Evolutionary conservation across 352 stramenopile species (phyloP), one percentile per base, ranked within the genome.

Genomic region (Globisporangium irregulare): DNA sequence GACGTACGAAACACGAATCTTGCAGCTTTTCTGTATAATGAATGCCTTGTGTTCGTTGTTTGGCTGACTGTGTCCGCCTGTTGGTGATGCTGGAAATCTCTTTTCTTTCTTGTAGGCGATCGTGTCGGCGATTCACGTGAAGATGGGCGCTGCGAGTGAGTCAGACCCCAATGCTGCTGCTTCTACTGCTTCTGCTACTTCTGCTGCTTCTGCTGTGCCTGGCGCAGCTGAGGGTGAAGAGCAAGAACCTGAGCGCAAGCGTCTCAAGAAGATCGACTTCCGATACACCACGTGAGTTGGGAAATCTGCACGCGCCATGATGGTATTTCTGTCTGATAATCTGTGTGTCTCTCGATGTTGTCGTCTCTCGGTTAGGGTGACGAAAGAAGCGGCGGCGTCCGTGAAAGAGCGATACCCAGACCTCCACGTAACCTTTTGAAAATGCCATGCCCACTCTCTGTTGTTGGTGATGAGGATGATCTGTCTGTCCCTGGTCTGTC

Each of bases 191-290:
- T 41, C 27, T 7, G 69, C 68, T 59, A 41, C 68, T 59, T 41
- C 3, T 32, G 53, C 41, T 34, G 55, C 68, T 59, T 34, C 27
- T 8, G 69, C 68, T 59, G 48, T 24, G 3, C 22, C 59, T 15
- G 57, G 25, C 51, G 24, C 53, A 22, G 15, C 38, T 27, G 67
- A 73, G 4, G 75, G 27, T 9, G 77, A 82, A 14, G 86, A 81
- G 43, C 73, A 78, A 20, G 84, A 90, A 50, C 89, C 86, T 0
- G 85, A 92, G 67, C 82, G 83, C 36, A 97, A 97, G 75, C 82
- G 85, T 6, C 81, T 97, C 51, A 97, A 97, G 75, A 93, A 91
- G 60, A 79, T 97, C 60, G 88, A 97, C 60, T 93, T 97, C 34
- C 89, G 89, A 63, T 97, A 97, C 77, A 97, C 89, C 15, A 85